Percentiles rank a stretch among this genome's conserved stretches.
These are phyloP conservation scores for Candida glaebosa DNA, from an alignment of 805 yeast genomes.

Conservation along the genomic window DNA sequence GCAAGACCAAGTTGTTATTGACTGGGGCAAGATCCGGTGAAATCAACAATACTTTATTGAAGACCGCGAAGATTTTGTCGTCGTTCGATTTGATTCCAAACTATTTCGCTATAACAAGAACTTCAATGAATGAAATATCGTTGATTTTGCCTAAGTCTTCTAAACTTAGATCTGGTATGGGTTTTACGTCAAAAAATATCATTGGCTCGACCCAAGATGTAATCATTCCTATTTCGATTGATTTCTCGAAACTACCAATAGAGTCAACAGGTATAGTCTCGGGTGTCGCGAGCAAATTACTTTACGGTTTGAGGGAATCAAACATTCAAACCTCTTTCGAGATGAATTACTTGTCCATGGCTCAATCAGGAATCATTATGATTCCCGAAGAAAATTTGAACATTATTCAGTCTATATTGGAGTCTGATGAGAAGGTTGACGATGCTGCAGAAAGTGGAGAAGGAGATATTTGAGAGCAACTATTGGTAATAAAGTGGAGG, in stretches of 20 bases:
- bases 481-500: no score
- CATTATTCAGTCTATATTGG: slow-evolving; percentile 22
- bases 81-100: slow-evolving; percentile 26
- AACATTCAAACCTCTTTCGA: slow-evolving; percentile 31
- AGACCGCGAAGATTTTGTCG: slow-evolving; percentile 39
- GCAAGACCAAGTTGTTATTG: slow-evolving; percentile 39
- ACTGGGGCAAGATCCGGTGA: slow-evolving; percentile 60
- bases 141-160: slow-evolving; percentile 44
- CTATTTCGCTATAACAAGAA: slow-evolving; percentile 52
- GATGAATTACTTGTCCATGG: slow-evolving; percentile 61
- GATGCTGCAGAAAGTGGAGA: no score
- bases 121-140: slow-evolving; percentile 49
- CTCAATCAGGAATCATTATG: slow-evolving; percentile 56
- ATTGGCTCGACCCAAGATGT: slow-evolving; percentile 57
- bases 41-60: slow-evolving; percentile 36
- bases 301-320: slow-evolving; percentile 24
- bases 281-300: slow-evolving; percentile 52
- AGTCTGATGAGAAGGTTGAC: not conserved
- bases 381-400: slow-evolving; percentile 49
- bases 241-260: slow-evolving; percentile 50
- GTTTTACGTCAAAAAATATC: slow-evolving; percentile 38
- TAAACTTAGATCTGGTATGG: slow-evolving; percentile 30
- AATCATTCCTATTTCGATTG: slow-evolving; percentile 54
- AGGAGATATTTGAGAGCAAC: no score
- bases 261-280: slow-evolving; percentile 67